phyloP scores from a whole-genome alignment of 1,139 yeast species.

The Saccharomycopsis hybrid region DNA sequence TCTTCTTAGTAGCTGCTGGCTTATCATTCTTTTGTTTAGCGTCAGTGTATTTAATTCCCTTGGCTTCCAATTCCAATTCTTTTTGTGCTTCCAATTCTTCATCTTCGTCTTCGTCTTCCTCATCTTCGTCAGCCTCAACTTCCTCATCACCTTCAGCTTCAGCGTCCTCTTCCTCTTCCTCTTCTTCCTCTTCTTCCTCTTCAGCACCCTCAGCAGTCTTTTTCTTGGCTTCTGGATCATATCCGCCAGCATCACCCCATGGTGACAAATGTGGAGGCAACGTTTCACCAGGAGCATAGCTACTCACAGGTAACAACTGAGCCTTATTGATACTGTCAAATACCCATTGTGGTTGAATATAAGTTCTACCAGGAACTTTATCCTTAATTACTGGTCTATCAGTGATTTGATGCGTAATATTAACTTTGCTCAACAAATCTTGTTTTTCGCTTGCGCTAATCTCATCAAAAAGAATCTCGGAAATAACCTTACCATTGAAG shows the following conservation, averaged over 20 bases:
- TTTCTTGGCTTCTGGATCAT: constrained; percentile 64
- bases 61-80: constrained; percentile 86
- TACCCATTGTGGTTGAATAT: constrained; percentile 97
- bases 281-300: constrained; percentile 89
- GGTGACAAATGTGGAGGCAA: constrained; percentile 97
- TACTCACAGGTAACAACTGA: constrained; percentile 64
- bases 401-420: constrained; percentile 83
- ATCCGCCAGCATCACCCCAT: constrained; percentile 95
- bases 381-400: constrained; percentile 80
- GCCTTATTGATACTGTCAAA: constrained; percentile 86
- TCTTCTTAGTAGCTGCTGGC: constrained; percentile 29
- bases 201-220: constrained; percentile 35
- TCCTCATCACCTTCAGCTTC: constrained; percentile 43
- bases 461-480: constrained; percentile 86
- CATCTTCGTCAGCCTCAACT: constrained; percentile 34
- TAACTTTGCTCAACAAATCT: constrained; percentile 23
- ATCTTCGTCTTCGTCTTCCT: constrained; percentile 42
- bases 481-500: constrained; percentile 79
- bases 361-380: constrained; percentile 87
- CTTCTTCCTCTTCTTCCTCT: constrained; percentile 45
- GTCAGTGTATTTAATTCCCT: constrained; percentile 74
- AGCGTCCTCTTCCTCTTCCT: constrained; percentile 43
- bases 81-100: constrained; percentile 65
- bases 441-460: no score
- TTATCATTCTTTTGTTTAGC: constrained; percentile 30